Evolutionary conservation across 2,329 filamentous ascomycete species (phyloP), one percentile per base, ranked within the genome.

Genomic region (Colletotrichum zoysiae): DNA sequence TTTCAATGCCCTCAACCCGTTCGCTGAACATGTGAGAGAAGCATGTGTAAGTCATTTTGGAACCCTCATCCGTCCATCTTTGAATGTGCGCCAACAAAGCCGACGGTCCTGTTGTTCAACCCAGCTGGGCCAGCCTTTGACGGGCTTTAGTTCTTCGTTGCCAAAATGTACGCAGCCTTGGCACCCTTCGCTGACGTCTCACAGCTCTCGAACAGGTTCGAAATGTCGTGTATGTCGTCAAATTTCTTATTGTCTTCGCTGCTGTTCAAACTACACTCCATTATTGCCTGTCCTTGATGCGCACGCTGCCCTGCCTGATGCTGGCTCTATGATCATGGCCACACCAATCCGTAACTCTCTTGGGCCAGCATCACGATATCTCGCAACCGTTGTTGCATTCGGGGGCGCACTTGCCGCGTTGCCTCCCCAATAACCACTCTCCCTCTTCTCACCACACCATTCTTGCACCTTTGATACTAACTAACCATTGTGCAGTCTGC

Each of bases 171-270:
- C 76, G n/a, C 77, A 73, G 78, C 76, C 79, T 81, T 80, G 79
- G 79, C 79, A 78, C 73, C 74, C 46, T 67, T 74, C 78, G 79
- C 81, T 82, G 77, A 80, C 78, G 75, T 79, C 74, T 78, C 71
- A 76, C 78, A 86, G 84, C 84, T 81, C 84, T 86, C 79, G 80
- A 80, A 79, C 81, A 84, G 81, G 82, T 86, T 80, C 82, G 82
- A 82, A 86, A 86, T 84, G 83, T 82, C 80, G 82, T 86, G 84
- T 86, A 85, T 74, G 83, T 83, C 56, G 62, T 33, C 64, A 50
- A 60, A 60, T 56, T 66, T 33, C 59, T 53, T 40, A 62, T 55
- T 75, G 69, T 74, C 63, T 51, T 72, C 66, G 65, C 56, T 63
- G 40, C 66, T 65, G 60, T 51, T 50, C 71, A 50, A 60, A 50